Conservation (phyloP, 1,284 basidiomycete species). For the Acaromyces ingoldii region DNA sequence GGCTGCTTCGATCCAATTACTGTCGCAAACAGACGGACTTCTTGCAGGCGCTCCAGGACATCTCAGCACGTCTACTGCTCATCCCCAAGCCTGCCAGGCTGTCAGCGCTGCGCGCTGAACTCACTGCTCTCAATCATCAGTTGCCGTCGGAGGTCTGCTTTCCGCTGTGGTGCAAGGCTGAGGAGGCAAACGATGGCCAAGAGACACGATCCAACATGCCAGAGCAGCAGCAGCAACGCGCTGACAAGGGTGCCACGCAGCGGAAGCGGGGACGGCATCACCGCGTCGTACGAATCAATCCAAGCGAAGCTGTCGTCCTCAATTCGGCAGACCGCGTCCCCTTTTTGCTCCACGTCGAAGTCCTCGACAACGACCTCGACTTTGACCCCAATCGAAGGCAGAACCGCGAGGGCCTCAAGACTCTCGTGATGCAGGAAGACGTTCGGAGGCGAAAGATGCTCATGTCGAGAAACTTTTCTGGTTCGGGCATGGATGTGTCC, state of each 20-base stretch:
- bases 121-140: slow-evolving; percentile 92
- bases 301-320: slow-evolving; percentile 93
- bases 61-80: slow-evolving; percentile 83
- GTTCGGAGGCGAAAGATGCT: slow-evolving; percentile 48
- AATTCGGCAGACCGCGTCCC: slow-evolving; percentile 97
- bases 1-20: slow-evolving; percentile 57
- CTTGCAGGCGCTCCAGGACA: slow-evolving; percentile 80
- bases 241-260: not conserved
- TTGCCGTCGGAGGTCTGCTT: slow-evolving; percentile 86
- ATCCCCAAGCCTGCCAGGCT: slow-evolving; percentile 91
- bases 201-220: slow-evolving; percentile 5
- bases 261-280: slow-evolving; percentile 63
- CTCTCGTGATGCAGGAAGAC: slow-evolving; percentile 71
- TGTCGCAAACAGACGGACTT: slow-evolving; percentile 89
- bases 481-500: not conserved
- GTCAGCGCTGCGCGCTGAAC: slow-evolving; percentile 87
- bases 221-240: not conserved
- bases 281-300: slow-evolving; percentile 92
- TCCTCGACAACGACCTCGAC: slow-evolving; percentile 83
- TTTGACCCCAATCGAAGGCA: slow-evolving; percentile 79
- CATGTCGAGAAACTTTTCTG: slow-evolving; percentile 4
- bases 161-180: slow-evolving; percentile 77
- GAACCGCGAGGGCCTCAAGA: slow-evolving; percentile 76
- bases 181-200: not conserved
- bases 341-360: slow-evolving; percentile 86